Conservation (phyloP, 345 rosid genomes). For the Gossypioides kirkii region DNA sequence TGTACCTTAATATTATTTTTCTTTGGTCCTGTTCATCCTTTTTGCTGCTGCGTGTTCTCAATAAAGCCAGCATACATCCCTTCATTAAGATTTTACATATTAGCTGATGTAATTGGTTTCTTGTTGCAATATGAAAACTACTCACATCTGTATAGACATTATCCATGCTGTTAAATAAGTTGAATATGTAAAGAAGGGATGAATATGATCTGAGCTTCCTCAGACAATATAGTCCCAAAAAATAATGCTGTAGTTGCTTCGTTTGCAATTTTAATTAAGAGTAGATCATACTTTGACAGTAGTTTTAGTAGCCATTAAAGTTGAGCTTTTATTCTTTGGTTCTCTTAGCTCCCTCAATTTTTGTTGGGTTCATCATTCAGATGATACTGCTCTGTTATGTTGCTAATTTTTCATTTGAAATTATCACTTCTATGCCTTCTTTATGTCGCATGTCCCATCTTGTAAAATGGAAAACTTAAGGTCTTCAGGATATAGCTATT, state of each 20-base stretch:
- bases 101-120: neutral
- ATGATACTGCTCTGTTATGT: neutral
- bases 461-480: neutral
- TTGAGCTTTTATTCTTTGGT: neutral
- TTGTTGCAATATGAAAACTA: conserved; percentile 1
- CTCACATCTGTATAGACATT: neutral
- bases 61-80: neutral
- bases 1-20: neutral
- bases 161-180: neutral
- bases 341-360: neutral
- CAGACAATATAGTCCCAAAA: neutral
- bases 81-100: neutral
- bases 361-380: neutral
- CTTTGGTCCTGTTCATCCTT: neutral
- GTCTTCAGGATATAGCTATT: neutral
- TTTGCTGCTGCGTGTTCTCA: neutral
- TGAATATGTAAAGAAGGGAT: neutral
- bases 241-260: neutral
- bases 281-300: neutral
- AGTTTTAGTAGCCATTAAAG: neutral
- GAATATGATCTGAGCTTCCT: neutral
- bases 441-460: neutral
- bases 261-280: neutral
- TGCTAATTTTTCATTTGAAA: neutral
- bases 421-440: neutral